phyloP scores from a whole-genome alignment of 495 filamentous ascomycete species.

The Daldinia bambusicola region DNA sequence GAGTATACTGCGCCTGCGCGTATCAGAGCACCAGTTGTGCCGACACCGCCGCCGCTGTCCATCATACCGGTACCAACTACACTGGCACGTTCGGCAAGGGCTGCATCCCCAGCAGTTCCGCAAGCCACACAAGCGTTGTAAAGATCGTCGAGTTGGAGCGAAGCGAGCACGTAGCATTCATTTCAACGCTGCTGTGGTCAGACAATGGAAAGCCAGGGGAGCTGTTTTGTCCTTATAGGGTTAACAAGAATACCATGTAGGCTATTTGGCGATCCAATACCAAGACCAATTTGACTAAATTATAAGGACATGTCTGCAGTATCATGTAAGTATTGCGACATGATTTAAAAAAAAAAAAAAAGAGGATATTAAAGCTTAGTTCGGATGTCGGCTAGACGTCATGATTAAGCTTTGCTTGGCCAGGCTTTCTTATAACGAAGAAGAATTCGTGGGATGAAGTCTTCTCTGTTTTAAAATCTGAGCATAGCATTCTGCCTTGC shows the following conservation, averaged over 20 bases:
- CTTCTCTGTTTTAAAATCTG: conserved; percentile 6
- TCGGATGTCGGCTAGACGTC: conserved; percentile 13
- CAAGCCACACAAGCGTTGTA: conserved; percentile 18
- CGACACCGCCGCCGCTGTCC: conserved; percentile 8
- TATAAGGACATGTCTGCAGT: conserved; percentile 11
- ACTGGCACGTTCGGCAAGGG: conserved; percentile 23
- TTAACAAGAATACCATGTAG: conserved; percentile 2
- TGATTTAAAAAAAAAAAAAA: conserved; percentile 8
- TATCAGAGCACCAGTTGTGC: conserved; percentile 7
- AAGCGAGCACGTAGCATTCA: background rate
- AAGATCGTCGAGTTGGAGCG: background rate
- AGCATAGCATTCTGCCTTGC: background rate
- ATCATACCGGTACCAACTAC: conserved; percentile 30
- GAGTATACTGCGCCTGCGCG: conserved; percentile 21
- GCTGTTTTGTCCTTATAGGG: background rate
- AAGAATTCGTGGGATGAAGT: conserved; percentile 9
- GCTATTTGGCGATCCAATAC: conserved; percentile 25
- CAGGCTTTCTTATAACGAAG: conserved; percentile 25
- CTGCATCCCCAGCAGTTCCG: conserved; percentile 18
- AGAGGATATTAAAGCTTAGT: background rate
- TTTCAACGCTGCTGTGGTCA: conserved; percentile 4
- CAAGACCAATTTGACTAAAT: conserved; percentile 3
- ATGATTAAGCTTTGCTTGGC: conserved; percentile 18
- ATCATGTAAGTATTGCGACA: conserved; percentile 5
- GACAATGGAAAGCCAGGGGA: conserved; percentile 1